Base-by-base conservation (phyloP, 2,329 filamentous ascomycete species). In the Claviceps maximensis region DNA sequence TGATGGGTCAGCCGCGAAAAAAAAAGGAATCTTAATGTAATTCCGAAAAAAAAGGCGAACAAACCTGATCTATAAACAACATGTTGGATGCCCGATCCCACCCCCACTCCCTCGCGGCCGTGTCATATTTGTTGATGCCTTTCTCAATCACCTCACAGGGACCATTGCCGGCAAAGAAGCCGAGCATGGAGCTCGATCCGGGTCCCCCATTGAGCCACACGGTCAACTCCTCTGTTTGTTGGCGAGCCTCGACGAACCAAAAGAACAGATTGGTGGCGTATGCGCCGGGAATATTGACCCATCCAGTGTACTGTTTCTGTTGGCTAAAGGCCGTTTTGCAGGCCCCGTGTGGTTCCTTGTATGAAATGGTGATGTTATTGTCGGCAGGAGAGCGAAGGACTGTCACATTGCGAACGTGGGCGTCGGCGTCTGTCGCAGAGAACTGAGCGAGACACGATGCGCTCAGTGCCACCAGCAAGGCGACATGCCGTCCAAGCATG, bases 251-350 rank as follows among this genome's bases (percentile, higher is more conserved):
- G 47, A 76, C 69, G 55, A 74, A 75, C 73, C 72, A 76, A 59
- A 76, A 76, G 63, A 76, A 76, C 4, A 75, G 58, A 58, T 74
- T 79, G 45, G 75, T 75, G 19, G 73, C 67, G 58, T 73, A 78
- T 29, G 70, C 66, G 46, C 73, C 81, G 5, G 81, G 79, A 5
- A 87, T 67, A 51, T 69, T 75, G 53, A 87, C 79, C 76, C 85
- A 87, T 61, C 84, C 84, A 4, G 82, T 79, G 62, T 83, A 86
- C 64, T 87, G 84, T 64, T 82, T 76, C 65, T 88, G 84, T 1
- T 71, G 72, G 46, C 73, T 63, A 60, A 85, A 86, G 8, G 77
- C 78, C 1, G 84, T 87, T 47, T 71, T 76, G 65, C 85, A 88
- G 13, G 77, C 82, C 47, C 78, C 80, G 8, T 71, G 65, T 4